Evolutionary conservation across 306 rosid genomes (phyloP).

Genomic region (Hylodesmum podocarpum): DNA sequence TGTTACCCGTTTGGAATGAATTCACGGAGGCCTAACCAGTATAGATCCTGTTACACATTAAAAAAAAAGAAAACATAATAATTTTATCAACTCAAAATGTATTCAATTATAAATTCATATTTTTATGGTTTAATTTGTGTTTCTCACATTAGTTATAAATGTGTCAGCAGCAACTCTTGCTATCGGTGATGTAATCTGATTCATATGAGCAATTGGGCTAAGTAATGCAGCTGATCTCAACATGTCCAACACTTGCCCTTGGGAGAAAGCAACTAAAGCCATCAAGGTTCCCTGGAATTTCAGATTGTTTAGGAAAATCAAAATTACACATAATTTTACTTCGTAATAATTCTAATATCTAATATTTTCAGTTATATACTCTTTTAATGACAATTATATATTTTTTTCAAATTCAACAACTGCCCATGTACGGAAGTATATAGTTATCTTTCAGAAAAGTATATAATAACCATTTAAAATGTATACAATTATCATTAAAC

Average conservation of each 20-base stretch:
- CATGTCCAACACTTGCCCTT: conserved; percentile 41
- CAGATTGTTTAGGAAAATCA: too few relatives aligned
- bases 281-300: conserved; percentile 71
- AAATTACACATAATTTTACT: too few relatives aligned
- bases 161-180: conserved; percentile 47
- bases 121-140: background rate
- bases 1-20: conserved; percentile 59
- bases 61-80: background rate
- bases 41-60: conserved; percentile 40
- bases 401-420: too few relatives aligned
- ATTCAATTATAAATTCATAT: background rate
- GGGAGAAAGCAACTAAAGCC: conserved; percentile 59
- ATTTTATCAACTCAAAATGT: background rate
- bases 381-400: too few relatives aligned
- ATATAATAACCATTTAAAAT: too few relatives aligned
- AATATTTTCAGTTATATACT: too few relatives aligned
- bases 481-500: too few relatives aligned
- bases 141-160: conserved; percentile 48
- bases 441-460: too few relatives aligned
- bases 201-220: conserved; percentile 70
- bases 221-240: conserved; percentile 74
- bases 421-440: too few relatives aligned
- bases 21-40: conserved; percentile 51
- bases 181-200: conserved; percentile 42
- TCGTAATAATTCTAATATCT: too few relatives aligned